A percentile compares a stretch with the other conserved stretches of the same genome.
phyloP scores from a whole-genome alignment of 2,329 filamentous ascomycete species.

The Aspergillus tanneri region DNA sequence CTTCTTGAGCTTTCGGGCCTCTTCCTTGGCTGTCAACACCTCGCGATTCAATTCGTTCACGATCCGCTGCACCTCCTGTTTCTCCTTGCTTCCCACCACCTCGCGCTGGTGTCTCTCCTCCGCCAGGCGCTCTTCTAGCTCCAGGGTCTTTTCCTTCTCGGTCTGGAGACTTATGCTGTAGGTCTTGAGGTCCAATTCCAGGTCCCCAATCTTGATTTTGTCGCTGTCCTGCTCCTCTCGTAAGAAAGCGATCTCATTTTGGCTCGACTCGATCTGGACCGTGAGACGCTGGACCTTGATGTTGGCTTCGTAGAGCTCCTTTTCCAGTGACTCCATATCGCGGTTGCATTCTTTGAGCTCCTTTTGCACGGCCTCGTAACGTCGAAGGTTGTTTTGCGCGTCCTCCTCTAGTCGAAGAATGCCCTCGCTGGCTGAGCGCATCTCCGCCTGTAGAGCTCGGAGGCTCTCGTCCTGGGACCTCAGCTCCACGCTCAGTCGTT shows the following conservation, averaged over 20 bases:
- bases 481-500: slow-evolving; percentile 69
- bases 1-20: slow-evolving; percentile 77
- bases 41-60: slow-evolving; percentile 91
- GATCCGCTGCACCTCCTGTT: slow-evolving; percentile 90
- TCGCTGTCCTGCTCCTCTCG: slow-evolving; percentile 95
- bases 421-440: slow-evolving; percentile 85
- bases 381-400: slow-evolving; percentile 71
- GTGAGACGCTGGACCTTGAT: slow-evolving; percentile 83
- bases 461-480: slow-evolving; percentile 81
- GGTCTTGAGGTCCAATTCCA: slow-evolving; percentile 78
- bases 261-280: slow-evolving; percentile 88
- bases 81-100: slow-evolving; percentile 80
- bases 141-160: slow-evolving; percentile 72
- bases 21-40: slow-evolving; percentile 77
- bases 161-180: slow-evolving; percentile 78
- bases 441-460: slow-evolving; percentile 85
- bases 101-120: slow-evolving; percentile 85
- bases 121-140: slow-evolving; percentile 71
- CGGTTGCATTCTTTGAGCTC: slow-evolving; percentile 81
- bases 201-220: slow-evolving; percentile 95
- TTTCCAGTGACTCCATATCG: slow-evolving; percentile 82
- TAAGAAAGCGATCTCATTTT: slow-evolving; percentile 90
- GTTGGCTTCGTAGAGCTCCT: slow-evolving; percentile 78
- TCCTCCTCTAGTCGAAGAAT: slow-evolving; percentile 87
- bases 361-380: slow-evolving; percentile 78